Evolutionary conservation across 495 filamentous ascomycete species (phyloP).

Genomic region (Podospora tetraspora): DNA sequence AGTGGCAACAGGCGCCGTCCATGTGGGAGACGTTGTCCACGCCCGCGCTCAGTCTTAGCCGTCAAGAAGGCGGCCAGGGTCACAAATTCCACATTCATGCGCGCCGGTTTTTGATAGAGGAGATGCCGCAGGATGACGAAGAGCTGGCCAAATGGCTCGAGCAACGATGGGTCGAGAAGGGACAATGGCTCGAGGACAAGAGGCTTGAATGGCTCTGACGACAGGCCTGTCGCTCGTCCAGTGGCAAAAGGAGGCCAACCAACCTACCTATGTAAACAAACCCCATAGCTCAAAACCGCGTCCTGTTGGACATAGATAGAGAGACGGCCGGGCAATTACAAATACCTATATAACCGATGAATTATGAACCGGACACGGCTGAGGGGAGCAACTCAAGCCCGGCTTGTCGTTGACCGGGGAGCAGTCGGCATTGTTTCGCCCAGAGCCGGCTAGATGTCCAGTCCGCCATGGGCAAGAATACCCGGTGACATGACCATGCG

Average conservation of each 20-base stretch:
- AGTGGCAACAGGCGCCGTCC: slow-evolving; percentile 44
- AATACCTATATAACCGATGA: background rate
- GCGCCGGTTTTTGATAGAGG: slow-evolving; percentile 40
- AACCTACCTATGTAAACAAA: background rate
- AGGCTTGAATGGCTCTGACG: slow-evolving; percentile 20
- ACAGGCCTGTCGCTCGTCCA: background rate
- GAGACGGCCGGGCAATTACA: background rate
- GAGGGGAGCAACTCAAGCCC: background rate
- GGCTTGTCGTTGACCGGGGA: background rate
- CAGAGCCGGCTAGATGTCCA: background rate
- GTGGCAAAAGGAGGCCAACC: background rate
- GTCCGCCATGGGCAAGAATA: background rate
- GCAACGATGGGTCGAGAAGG: slow-evolving; percentile 50
- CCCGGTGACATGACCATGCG: background rate
- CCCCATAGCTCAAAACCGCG: background rate
- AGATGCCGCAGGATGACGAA: slow-evolving; percentile 43
- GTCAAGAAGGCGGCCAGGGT: slow-evolving; percentile 16
- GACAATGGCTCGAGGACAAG: slow-evolving; percentile 44
- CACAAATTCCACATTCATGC: slow-evolving; percentile 50
- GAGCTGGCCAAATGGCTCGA: slow-evolving; percentile 49
- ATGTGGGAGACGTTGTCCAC: slow-evolving; percentile 48
- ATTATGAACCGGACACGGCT: background rate
- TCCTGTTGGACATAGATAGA: background rate
- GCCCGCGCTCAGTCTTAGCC: slow-evolving; percentile 30
- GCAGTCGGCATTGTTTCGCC: background rate